These are phyloP conservation scores for Suhomyces wounanorum DNA, from an alignment of 1,139 yeast genomes.

Conservation along the genomic window DNA sequence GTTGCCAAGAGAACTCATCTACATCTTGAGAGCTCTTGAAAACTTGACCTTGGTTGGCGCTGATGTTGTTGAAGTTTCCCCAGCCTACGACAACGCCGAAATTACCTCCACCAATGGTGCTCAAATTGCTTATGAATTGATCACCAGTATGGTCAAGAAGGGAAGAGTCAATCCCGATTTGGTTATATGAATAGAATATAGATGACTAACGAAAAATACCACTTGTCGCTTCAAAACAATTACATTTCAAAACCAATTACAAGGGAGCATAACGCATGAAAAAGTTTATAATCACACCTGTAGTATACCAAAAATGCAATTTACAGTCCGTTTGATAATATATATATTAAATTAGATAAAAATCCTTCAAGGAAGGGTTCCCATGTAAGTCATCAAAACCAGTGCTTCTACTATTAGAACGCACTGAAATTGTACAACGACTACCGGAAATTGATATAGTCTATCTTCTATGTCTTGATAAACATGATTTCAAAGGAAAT, in stretches of 20 bases:
- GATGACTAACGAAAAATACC: too few relatives aligned
- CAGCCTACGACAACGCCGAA: constrained; percentile 72
- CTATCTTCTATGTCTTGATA: constrained; percentile 8
- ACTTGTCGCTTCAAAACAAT: too few relatives aligned
- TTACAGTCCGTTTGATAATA: not conserved
- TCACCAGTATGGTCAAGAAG: constrained; percentile 73
- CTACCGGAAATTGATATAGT: constrained; percentile 6
- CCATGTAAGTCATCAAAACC: constrained; percentile 6
- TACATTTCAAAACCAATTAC: too few relatives aligned
- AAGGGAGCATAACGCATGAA: too few relatives aligned
- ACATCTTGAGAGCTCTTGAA: constrained; percentile 60
- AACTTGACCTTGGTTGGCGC: constrained; percentile 69
- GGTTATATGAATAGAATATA: not conserved
- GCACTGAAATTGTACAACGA: not conserved
- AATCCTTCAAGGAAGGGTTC: constrained; percentile 7
- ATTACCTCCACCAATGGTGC: constrained; percentile 77
- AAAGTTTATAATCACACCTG: too few relatives aligned
- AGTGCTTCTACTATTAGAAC: constrained; percentile 6
- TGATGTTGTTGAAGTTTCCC: constrained; percentile 77
- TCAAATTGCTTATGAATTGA: constrained; percentile 67
- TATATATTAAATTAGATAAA: constrained; percentile 2
- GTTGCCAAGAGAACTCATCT: constrained; percentile 72
- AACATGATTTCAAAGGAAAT: constrained; percentile 2
- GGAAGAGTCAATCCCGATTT: constrained; percentile 28
- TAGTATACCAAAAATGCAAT: too few relatives aligned